Evolutionary conservation across 2,329 filamentous ascomycete genomes (phyloP).

Genomic region (Pseudonectria foliicola): DNA sequence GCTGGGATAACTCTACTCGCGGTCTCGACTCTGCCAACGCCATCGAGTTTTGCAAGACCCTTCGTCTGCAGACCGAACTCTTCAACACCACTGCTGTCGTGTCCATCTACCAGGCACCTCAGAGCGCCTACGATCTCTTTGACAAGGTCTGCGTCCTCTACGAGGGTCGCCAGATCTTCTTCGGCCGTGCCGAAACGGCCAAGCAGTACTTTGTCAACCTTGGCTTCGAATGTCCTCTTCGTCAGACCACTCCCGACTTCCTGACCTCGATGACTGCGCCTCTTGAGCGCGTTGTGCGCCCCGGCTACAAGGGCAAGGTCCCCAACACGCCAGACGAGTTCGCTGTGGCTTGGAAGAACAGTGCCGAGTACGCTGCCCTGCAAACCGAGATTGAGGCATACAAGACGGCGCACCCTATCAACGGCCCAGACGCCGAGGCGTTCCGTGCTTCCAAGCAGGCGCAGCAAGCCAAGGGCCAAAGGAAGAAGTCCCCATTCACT

Average conservation of each 20-base stretch:
- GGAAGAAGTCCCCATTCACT: constrained; percentile 72
- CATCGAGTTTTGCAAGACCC: constrained; percentile 65
- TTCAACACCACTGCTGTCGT: constrained; percentile 60
- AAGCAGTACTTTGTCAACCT: constrained; percentile 59
- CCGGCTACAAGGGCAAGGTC: constrained; percentile 48
- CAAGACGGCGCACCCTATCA: constrained; percentile 45
- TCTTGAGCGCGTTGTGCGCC: constrained; percentile 46
- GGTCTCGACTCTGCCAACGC: constrained; percentile 70
- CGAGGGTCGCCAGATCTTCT: constrained; percentile 56
- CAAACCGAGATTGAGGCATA: constrained; percentile 50
- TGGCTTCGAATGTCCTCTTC: constrained; percentile 59
- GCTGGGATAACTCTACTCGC: constrained; percentile 67
- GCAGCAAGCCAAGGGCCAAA: constrained; percentile 51
- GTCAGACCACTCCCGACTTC: constrained; percentile 65
- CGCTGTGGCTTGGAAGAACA: constrained; percentile 50
- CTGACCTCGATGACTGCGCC: constrained; percentile 62
- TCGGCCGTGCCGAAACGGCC: constrained; percentile 53
- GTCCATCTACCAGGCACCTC: constrained; percentile 66
- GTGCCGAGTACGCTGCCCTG: constrained; percentile 41
- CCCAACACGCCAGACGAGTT: constrained; percentile 58
- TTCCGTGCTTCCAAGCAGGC: constrained; percentile 49
- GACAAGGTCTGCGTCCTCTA: constrained; percentile 54
- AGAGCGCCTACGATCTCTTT: constrained; percentile 57
- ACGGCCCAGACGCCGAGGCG: constrained; percentile 47
- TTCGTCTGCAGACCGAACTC: constrained; percentile 60